A percentile compares a stretch with the other conserved stretches of the same genome.
Conservation (phyloP, 75 land plant genomes). For the Selaginella tamariscina region DNA sequence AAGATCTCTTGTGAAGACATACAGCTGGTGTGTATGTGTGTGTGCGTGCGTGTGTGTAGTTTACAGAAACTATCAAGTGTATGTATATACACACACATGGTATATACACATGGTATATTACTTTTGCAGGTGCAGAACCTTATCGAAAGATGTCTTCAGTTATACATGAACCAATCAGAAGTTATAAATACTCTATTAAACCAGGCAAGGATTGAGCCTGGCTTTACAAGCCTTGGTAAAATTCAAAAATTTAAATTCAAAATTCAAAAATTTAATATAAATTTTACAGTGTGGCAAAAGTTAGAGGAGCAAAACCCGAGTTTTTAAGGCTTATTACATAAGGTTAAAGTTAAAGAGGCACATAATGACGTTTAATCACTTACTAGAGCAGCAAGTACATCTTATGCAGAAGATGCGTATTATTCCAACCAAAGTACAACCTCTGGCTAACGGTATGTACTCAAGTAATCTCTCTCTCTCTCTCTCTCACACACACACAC, state of each 20-base stretch:
- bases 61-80: too few relatives aligned
- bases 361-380: background rate
- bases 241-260: too few relatives aligned
- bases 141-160: constrained; percentile 86
- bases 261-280: too few relatives aligned
- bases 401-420: background rate
- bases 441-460: background rate
- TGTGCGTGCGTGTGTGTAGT: too few relatives aligned
- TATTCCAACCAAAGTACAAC: background rate
- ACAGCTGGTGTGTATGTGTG: constrained; percentile 33
- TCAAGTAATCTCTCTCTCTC: background rate
- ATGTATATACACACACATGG: too few relatives aligned
- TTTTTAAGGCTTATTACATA: background rate
- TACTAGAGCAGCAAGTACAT: background rate
- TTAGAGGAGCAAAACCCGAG: background rate
- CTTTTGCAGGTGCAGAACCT: constrained; percentile 77
- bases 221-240: constrained; percentile 83
- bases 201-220: constrained; percentile 89
- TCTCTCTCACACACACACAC: too few relatives aligned
- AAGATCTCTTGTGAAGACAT: constrained; percentile 45
- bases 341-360: background rate
- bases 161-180: constrained; percentile 86
- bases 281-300: background rate
- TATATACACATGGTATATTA: background rate
- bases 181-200: constrained; percentile 62